A percentile compares a stretch with the other conserved stretches of the same genome.
These are phyloP conservation scores for Diophrys sp. DNA, from an alignment of 73 alveolate species.

Conservation along the genomic window DNA sequence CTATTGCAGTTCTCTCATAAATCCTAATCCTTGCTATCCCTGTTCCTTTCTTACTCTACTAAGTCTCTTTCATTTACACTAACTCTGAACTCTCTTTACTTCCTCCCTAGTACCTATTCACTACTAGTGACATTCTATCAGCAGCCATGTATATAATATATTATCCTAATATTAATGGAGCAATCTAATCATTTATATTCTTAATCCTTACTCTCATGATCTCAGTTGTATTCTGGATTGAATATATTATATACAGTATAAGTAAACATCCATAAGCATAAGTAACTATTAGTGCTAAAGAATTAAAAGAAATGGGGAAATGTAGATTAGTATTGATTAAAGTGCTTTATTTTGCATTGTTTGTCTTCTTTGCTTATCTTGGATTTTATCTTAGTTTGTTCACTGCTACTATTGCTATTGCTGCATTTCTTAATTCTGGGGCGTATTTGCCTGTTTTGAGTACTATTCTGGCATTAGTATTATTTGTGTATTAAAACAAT, in stretches of 20 bases:
- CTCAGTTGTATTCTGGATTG: neutral
- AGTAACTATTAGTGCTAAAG: neutral
- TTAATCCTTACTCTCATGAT: neutral
- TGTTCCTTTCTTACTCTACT: neutral
- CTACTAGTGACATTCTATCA: neutral
- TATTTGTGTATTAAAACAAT: neutral
- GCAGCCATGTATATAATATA: neutral
- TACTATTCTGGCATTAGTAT: neutral
- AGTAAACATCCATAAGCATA: neutral
- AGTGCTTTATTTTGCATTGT: neutral
- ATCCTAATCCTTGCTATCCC: neutral
- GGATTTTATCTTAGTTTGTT: neutral
- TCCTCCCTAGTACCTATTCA: neutral
- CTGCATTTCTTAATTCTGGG: neutral
- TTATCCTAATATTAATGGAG: neutral
- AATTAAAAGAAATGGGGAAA: neutral
- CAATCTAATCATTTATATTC: neutral
- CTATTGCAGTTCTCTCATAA: neutral
- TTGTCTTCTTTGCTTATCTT: neutral
- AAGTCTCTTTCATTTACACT: neutral
- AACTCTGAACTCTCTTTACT: neutral
- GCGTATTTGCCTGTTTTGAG: neutral
- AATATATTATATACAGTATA: too few relatives aligned
- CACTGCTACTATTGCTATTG: neutral
- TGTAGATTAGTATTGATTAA: neutral